Evolutionary conservation across 2,329 filamentous ascomycete genomes (phyloP), one percentile per base, ranked within the genome.

Genomic region (Parastagonospora avenae): DNA sequence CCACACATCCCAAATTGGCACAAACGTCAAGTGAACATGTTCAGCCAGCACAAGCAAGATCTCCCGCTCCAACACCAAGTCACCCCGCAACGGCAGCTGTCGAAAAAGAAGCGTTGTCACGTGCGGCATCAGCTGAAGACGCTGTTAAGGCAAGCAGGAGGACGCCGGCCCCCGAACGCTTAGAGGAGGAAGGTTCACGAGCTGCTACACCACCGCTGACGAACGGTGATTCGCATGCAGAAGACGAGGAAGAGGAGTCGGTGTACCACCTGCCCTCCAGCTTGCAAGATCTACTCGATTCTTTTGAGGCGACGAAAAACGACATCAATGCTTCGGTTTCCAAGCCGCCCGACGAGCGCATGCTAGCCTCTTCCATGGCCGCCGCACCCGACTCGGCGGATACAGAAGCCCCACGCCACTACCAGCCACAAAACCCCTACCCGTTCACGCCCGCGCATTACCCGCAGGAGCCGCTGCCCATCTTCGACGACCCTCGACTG

Each of bases 191-290:
- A 9, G 69, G 68, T 24, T 64, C 67, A 19, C 61, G 64, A 42
- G 72, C 50, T 77, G 62, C 66, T 12, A 73, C 69, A 2, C 70
- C 70, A 24, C 67, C 72, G 36, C 56, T 79, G 16, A 79, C 79
- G 5, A 85, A 86, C 57, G 82, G 83, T 19, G 80, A 84, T 43
- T 73, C 73, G 10, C 79, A 80, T 62, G 77, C 76, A 43, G 78
- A 80, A 29, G 78, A 76, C n/a, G 79, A 81, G 48, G 76, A 77
- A 15, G 87, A 91, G 53, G 90, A 97, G 74, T 94, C 90, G 10
- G 89, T 97, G 63, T 99, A 93, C 73, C 92, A 97, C 72, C 83
- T 99, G 32, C 94, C 94, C 4, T 85, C 92, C 6, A 91, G 90
- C 28, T 78, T 99, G 46, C 90, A 92, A 67, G 94, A 99, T 71